phyloP scores from a whole-genome alignment of 306 rosid genomes.

The Cucurbita maxima region DNA sequence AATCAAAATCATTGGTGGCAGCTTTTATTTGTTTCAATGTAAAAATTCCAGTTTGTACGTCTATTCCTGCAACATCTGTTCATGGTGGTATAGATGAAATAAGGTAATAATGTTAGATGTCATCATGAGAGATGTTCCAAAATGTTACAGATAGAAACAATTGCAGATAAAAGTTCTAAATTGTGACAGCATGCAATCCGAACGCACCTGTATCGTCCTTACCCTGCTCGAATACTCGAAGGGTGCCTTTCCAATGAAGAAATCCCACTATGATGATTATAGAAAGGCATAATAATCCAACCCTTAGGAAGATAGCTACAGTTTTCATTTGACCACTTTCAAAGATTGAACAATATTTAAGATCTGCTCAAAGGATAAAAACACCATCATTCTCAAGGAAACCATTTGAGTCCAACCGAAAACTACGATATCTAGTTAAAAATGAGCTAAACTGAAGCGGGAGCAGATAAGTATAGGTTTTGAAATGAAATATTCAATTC shows the following conservation, averaged over 20 bases:
- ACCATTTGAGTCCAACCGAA: not conserved
- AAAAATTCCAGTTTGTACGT: slow-evolving; percentile 36
- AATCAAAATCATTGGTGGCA: slow-evolving; percentile 41
- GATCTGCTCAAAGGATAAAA: slow-evolving; percentile 18
- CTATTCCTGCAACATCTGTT: slow-evolving; percentile 19
- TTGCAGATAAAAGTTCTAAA: not conserved
- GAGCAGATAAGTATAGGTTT: not conserved
- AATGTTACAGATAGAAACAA: not conserved
- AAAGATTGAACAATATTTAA: slow-evolving; percentile 26
- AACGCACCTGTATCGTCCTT: not conserved
- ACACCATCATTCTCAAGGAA: not conserved
- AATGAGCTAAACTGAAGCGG: not conserved
- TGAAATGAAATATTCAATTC: not conserved
- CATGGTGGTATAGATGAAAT: slow-evolving; percentile 7
- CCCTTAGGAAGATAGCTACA: slow-evolving; percentile 16
- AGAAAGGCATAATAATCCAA: slow-evolving; percentile 25
- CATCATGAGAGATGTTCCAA: not conserved
- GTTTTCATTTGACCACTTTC: slow-evolving; percentile 15
- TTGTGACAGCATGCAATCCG: not conserved
- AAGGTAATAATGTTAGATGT: not conserved
- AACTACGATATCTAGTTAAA: not conserved
- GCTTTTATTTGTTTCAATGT: slow-evolving; percentile 39
- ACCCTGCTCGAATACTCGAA: slow-evolving; percentile 12
- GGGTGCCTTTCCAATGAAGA: slow-evolving; percentile 37
- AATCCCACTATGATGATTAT: slow-evolving; percentile 26